phyloP scores from a whole-genome alignment of 2,329 filamentous ascomycete species.

The Samsoniella hepiali region DNA sequence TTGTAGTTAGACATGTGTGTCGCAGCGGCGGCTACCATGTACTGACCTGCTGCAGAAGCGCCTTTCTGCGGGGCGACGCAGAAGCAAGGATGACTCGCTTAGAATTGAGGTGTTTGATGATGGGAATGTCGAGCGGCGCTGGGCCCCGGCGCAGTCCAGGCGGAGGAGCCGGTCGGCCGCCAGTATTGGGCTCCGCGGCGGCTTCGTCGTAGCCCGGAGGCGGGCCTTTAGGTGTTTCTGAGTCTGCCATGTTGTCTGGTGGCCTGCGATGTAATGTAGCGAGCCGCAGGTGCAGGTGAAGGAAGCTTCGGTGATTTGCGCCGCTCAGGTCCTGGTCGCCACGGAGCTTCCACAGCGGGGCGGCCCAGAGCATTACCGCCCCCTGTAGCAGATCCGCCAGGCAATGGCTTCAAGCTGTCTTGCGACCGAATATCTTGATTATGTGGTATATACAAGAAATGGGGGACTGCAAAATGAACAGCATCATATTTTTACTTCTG shows the following conservation, averaged over 20 bases:
- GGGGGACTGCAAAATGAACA: no score
- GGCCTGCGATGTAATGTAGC: constrained; percentile 26
- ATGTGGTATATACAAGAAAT: not conserved
- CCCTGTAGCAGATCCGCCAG: not conserved
- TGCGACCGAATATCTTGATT: no score
- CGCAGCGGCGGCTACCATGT: constrained; percentile 12
- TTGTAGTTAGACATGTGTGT: not conserved
- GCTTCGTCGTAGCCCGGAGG: constrained; percentile 46
- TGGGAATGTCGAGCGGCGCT: constrained; percentile 73
- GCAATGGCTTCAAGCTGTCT: not conserved
- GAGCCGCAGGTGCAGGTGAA: constrained; percentile 8
- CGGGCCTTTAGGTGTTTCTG: constrained; percentile 23
- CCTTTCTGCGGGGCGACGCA: constrained; percentile 77
- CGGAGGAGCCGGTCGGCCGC: constrained; percentile 25
- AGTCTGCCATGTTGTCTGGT: constrained; percentile 33
- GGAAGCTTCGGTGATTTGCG: not conserved
- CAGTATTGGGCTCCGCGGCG: constrained; percentile 35
- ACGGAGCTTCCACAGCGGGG: constrained; percentile 9
- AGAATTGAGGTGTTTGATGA: constrained; percentile 70
- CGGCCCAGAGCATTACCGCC: not conserved
- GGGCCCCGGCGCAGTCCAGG: constrained; percentile 45
- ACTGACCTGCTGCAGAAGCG: constrained; percentile 69
- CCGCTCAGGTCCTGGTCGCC: not conserved
- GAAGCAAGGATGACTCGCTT: constrained; percentile 88
- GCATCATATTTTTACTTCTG: no score